A percentile compares a stretch with the other conserved stretches of the same genome.
Conservation (phyloP, 1,284 basidiomycete genomes). For the Golubevia pallescens region DNA sequence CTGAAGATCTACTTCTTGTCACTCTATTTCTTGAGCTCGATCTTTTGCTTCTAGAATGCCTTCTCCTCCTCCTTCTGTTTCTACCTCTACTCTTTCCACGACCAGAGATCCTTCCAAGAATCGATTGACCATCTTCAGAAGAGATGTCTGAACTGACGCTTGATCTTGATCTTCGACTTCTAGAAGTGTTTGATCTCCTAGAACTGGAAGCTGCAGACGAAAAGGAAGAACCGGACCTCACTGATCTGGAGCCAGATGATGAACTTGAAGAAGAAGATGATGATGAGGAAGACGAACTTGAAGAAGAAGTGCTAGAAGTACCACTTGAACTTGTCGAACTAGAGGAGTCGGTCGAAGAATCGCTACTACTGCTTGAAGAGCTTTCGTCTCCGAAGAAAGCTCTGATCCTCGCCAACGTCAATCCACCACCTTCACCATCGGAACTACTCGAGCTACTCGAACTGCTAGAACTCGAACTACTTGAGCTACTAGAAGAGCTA, state of each 20-base stretch:
- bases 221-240: conserved; percentile 18
- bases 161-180: conserved; percentile 8
- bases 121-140: not conserved
- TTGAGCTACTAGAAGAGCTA: not conserved
- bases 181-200: not conserved
- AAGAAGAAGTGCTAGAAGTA: conserved; percentile 15
- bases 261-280: conserved; percentile 29
- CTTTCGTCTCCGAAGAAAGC: conserved; percentile 52
- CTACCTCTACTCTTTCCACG: not conserved
- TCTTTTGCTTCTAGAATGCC: not conserved
- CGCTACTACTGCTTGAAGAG: conserved; percentile 6
- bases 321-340: not conserved
- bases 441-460: conserved; percentile 21
- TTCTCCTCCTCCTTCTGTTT: not conserved
- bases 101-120: not conserved
- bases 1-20: not conserved
- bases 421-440: conserved; percentile 15
- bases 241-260: conserved; percentile 12
- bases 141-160: conserved; percentile 6
- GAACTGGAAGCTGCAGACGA: conserved; percentile 13
- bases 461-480: conserved; percentile 19
- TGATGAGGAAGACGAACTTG: not conserved
- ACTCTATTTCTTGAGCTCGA: not conserved
- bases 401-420: conserved; percentile 47
- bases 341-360: not conserved